Evolutionary conservation across 768 basidiomycete species (phyloP), one percentile per base, ranked within the genome.

Genomic region (Leccinum pellstonianum): DNA sequence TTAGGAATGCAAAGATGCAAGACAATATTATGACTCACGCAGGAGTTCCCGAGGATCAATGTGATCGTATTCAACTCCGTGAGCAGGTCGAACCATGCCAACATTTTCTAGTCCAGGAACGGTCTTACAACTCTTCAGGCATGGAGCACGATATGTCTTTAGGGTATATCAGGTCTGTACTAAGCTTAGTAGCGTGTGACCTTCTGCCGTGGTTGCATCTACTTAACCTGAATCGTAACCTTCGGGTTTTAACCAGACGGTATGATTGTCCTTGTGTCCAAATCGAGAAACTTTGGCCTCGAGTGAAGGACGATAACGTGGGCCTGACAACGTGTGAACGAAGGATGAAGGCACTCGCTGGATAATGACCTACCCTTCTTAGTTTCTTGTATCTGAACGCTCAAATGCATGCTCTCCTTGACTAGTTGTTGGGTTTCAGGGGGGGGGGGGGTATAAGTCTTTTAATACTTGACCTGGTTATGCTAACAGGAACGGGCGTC

Each of bases 11-110:
- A 14, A 31, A 11, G 21, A 17, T 2, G 38, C 38, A 8, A 17
- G 52, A 55, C 3, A 41, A n/a, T 27, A 23, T 1, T 8, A 27
- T 17, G 15, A 80, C 89, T 64, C 63, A 91, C 91, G 77, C 31
- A 76, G 77, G 38, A 96, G 80, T 64, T 95, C 93, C 21, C 91
- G 77, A 9, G 94, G 88, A 75, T 96, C 93, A 11, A 96, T 80
- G 67, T 92, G 86, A 68, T 96, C 94, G 63, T 96, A 96, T 70
- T 96, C 93, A 37, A 96, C 92, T 3, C 94, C 94, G 75, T 95
- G 95, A 0, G 92, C 94, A 2, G 93, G 93, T 64, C 81, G 77
- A 4, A 91, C 82, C 81, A 96, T 89, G 67, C 87, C 83, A 29
- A 88, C 94, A 27, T 88, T 86, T 74, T 95, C 91, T 25, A 96